phyloP scores from a whole-genome alignment of 805 yeast genomes.

The Pichia nakasei region DNA sequence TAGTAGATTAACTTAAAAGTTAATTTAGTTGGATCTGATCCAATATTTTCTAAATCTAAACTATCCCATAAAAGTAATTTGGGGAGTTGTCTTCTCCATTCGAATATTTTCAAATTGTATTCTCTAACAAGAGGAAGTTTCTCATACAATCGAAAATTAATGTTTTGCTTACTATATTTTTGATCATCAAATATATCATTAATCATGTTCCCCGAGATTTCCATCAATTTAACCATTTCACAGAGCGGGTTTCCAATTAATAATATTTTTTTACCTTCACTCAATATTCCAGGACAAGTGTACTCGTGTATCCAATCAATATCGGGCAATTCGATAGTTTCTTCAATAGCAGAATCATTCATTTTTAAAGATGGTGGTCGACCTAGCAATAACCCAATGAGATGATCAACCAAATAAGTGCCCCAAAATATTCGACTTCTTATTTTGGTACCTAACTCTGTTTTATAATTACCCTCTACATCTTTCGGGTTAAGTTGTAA shows the following conservation, averaged over 20 bases:
- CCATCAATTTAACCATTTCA: conserved; percentile 34
- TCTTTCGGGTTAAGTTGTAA: conserved; percentile 21
- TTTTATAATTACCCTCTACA: conserved; percentile 27
- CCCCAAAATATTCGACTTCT: conserved; percentile 53
- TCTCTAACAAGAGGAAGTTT: conserved; percentile 1
- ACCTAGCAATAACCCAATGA: conserved; percentile 50
- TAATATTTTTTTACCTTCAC: conserved; percentile 13
- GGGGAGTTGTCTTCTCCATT: conserved; percentile 46
- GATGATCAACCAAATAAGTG: conserved; percentile 55
- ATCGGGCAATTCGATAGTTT: conserved; percentile 50
- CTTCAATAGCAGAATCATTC: conserved; percentile 53
- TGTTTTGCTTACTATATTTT: background rate
- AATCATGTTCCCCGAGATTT: conserved; percentile 37
- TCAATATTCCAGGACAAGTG: conserved; percentile 28
- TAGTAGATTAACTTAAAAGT: conserved; percentile 48
- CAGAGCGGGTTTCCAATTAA: conserved; percentile 36
- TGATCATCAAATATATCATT: conserved; percentile 32
- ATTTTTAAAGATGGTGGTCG: conserved; percentile 48
- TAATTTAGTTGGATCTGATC: conserved; percentile 41
- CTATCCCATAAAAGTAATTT: conserved; percentile 38
- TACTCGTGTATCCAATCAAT: conserved; percentile 54
- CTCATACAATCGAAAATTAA: background rate
- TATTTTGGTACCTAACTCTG: conserved; percentile 32
- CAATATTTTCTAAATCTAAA: conserved; percentile 29
- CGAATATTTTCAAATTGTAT: conserved; percentile 4